Evolutionary conservation across 805 yeast species (phyloP), one percentile per base, ranked within the genome.

Genomic region (Metschnikowia baotianmanensis): DNA sequence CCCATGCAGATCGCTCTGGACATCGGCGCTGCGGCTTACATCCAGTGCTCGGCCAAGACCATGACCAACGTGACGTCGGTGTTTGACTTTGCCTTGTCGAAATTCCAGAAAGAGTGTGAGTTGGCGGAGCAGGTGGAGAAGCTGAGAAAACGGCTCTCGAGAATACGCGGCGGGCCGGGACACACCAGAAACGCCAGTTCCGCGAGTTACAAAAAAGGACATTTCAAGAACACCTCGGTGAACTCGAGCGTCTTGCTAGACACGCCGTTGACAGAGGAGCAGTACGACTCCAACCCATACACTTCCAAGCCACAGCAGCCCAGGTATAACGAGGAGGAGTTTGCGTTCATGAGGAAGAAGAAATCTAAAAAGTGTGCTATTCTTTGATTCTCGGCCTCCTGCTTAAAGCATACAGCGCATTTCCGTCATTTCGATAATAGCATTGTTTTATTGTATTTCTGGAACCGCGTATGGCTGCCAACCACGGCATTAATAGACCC

Each of bases 41-140:
- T 86, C 37, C 85, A 83, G 59, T 87, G 96, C 57, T 85, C 95
- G 6, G 87, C 96, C 5, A 82, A 79, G 50, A 67, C 74, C 15
- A 78, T 80, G 70, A 71, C 74, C 42, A 86, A 87, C 42, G 77
- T 90, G 8, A 67, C 69, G 35, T 76, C 78, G 24, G 82, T 88
- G 2, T 89, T 90, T 59, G 74, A 83, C 52, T 65, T 71, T 34
- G 87, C 87, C 8, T 60, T 77, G 43, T 55, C 63, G 43, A 67
- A 71, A 47, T 71, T 66, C 51, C 72, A 71, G 50, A 62, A 59
- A 51, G 55, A 67, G 47, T 47, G 49, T 42, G 67, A 65, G 46
- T 35, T 53, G 44, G 59, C 61, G 36, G 74, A 68, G 41, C 67
- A 64, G 48, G 47, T 59, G 31, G 74, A 68, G 30, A 64, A 60